phyloP scores from a whole-genome alignment of 1,284 basidiomycete species.

The Austroboletus sp. region DNA sequence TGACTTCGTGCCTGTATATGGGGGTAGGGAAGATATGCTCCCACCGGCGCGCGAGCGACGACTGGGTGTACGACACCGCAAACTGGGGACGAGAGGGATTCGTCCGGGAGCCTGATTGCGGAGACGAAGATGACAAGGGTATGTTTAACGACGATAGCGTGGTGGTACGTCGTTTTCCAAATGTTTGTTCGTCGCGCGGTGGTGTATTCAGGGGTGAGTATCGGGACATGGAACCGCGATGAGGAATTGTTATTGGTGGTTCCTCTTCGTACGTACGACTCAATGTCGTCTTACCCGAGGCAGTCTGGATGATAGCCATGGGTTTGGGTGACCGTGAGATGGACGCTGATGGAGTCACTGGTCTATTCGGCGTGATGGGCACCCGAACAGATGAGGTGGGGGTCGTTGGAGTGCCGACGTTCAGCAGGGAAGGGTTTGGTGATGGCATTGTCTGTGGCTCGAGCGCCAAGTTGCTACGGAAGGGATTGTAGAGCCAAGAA shows the following conservation, averaged over 20 bases:
- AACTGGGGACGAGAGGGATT: conserved; percentile 62
- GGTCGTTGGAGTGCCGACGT: conserved; percentile 23
- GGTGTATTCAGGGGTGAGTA: conserved; percentile 62
- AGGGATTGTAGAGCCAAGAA: conserved; percentile 70
- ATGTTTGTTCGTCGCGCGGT: conserved; percentile 54
- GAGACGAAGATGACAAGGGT: conserved; percentile 46
- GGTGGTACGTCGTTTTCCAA: conserved; percentile 51
- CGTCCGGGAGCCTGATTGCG: conserved; percentile 39
- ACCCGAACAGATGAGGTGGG: conserved; percentile 30
- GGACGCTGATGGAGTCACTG: conserved; percentile 27
- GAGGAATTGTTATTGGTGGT: conserved; percentile 35
- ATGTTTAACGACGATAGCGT: conserved; percentile 38
- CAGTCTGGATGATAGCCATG: conserved; percentile 49
- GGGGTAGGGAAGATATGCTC: conserved; percentile 80
- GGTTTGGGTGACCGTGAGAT: conserved; percentile 41
- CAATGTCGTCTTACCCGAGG: conserved; percentile 37
- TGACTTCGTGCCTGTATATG: conserved; percentile 79
- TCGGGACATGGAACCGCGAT: conserved; percentile 41
- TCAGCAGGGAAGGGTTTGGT: conserved; percentile 33
- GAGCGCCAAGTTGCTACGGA: conserved; percentile 49
- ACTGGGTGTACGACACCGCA: conserved; percentile 53
- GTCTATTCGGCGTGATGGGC: conserved; percentile 26
- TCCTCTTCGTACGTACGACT: conserved; percentile 56
- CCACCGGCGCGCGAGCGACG: conserved; percentile 76
- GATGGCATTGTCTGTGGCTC: conserved; percentile 58